Percentiles rank a stretch among this genome's conserved stretches.
These are phyloP conservation scores for Gossypium sturtianum DNA, from an alignment of 345 rosid genomes.

Conservation along the genomic window DNA sequence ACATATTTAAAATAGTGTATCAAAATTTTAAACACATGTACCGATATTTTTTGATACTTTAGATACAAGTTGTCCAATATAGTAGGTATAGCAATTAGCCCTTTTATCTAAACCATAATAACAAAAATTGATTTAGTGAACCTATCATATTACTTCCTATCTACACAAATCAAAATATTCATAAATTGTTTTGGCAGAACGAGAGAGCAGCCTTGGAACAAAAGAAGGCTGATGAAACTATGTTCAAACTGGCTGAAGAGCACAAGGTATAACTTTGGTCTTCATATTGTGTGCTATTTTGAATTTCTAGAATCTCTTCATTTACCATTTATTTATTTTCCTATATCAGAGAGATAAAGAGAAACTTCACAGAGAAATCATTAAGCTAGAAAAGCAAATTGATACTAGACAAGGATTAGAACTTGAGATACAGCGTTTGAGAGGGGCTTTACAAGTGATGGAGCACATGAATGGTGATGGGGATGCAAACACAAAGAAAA, in stretches of 20 bases:
- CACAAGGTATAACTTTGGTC: constrained; percentile 46
- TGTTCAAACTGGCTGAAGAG: constrained; percentile 52
- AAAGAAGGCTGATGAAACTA: constrained; percentile 46
- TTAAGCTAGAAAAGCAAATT: constrained; percentile 43
- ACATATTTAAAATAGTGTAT: too few relatives aligned
- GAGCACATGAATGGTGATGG: constrained; percentile 61
- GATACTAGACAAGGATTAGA: constrained; percentile 71
- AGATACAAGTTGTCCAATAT: too few relatives aligned
- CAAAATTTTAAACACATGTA: too few relatives aligned
- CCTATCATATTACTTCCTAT: not conserved
- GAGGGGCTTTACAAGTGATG: constrained; percentile 53
- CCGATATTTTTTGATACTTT: too few relatives aligned
- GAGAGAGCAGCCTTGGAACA: constrained; percentile 70
- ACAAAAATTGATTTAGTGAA: not conserved
- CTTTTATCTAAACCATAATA: too few relatives aligned
- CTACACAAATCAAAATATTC: not conserved
- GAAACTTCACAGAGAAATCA: constrained; percentile 41
- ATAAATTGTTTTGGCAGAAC: constrained; percentile 30
- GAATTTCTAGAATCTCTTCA: not conserved
- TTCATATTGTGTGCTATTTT: not conserved
- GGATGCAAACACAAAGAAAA: constrained; percentile 31
- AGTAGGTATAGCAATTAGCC: too few relatives aligned
- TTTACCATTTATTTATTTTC: constrained; percentile 5
- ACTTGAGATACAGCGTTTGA: constrained; percentile 69
- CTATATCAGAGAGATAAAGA: constrained; percentile 57